Percentiles rank a stretch among this genome's conserved stretches.
phyloP scores from a whole-genome alignment of 2,329 filamentous ascomycete genomes.

The Zymoseptoria pseudotritici region DNA sequence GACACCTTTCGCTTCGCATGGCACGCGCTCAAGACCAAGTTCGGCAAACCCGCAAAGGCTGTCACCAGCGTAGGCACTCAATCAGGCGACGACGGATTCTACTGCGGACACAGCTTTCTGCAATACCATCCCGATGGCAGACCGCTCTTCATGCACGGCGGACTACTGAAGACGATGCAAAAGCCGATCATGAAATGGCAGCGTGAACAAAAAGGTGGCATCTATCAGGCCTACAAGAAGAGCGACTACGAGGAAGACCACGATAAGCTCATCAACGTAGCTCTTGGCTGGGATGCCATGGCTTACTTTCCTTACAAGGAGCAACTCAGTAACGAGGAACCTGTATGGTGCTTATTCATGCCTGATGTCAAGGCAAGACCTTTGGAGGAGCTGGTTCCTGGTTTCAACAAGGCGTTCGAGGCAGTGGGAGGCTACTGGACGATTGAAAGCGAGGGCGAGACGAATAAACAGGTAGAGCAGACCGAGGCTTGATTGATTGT shows the following conservation, averaged over 20 bases:
- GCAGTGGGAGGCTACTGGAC: slow-evolving; percentile 25
- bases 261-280: slow-evolving; percentile 8
- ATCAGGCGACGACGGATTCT: slow-evolving; percentile 12
- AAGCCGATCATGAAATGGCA: slow-evolving; percentile 31
- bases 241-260: slow-evolving; percentile 13
- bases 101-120: slow-evolving; percentile 28
- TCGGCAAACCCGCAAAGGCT: slow-evolving; percentile 23
- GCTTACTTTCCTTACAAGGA: slow-evolving; percentile 11
- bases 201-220: slow-evolving; percentile 19
- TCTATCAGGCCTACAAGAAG: slow-evolving; percentile 28
- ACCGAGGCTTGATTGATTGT: too few relatives aligned
- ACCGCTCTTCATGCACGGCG: slow-evolving; percentile 27
- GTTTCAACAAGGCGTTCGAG: slow-evolving; percentile 16
- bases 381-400: slow-evolving; percentile 20
- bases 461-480: background rate
- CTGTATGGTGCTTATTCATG: slow-evolving; percentile 19
- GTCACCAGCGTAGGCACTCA: slow-evolving; percentile 22
- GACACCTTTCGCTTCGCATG: slow-evolving; percentile 30
- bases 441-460: slow-evolving; percentile 2
- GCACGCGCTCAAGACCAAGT: slow-evolving; percentile 27
- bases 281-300: slow-evolving; percentile 11
- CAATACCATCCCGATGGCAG: slow-evolving; percentile 27
- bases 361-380: slow-evolving; percentile 16
- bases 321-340: background rate
- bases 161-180: slow-evolving; percentile 23